Conservation (phyloP, 768 basidiomycete genomes). For the Podaxis sp. region DNA sequence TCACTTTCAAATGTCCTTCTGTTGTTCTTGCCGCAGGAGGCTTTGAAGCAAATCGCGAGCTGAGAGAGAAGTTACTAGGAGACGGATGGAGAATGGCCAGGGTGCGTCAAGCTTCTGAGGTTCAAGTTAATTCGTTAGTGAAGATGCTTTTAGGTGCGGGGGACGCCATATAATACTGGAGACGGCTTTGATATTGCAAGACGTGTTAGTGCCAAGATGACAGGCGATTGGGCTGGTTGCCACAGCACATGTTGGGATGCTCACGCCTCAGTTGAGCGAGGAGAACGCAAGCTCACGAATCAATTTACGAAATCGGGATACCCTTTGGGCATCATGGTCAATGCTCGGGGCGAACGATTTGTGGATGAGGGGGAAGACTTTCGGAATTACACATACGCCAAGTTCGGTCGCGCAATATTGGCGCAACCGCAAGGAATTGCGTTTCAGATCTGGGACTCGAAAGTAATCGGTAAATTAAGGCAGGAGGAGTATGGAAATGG, state of each 20-base stretch:
- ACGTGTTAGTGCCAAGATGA: constrained; percentile 49
- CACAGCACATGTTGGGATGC: constrained; percentile 76
- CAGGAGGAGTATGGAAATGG: constrained; percentile 67
- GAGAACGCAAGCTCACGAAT: constrained; percentile 61
- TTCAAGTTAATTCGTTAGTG: background rate
- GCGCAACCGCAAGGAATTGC: constrained; percentile 56
- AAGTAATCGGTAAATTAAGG: constrained; percentile 43
- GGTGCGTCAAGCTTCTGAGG: constrained; percentile 30
- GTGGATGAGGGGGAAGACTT: constrained; percentile 75
- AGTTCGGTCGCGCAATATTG: constrained; percentile 62
- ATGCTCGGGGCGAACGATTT: constrained; percentile 55
- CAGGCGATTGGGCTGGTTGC: constrained; percentile 70
- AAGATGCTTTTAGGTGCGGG: constrained; percentile 48
- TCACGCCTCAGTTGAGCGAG: constrained; percentile 48
- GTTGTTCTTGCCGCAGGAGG: constrained; percentile 68
- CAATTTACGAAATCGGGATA: constrained; percentile 76
- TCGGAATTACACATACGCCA: constrained; percentile 73
- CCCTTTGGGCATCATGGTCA: constrained; percentile 71
- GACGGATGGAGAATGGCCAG: constrained; percentile 55
- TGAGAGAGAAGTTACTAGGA: constrained; percentile 59
- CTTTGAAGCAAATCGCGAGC: constrained; percentile 55
- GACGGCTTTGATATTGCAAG: constrained; percentile 59
- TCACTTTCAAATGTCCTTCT: constrained; percentile 39
- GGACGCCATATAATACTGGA: constrained; percentile 70
- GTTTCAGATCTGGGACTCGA: constrained; percentile 66